A percentile compares a stretch with the other conserved stretches of the same genome.
Conservation (phyloP, 1,139 yeast genomes). For the Hanseniaspora uvarum region DNA sequence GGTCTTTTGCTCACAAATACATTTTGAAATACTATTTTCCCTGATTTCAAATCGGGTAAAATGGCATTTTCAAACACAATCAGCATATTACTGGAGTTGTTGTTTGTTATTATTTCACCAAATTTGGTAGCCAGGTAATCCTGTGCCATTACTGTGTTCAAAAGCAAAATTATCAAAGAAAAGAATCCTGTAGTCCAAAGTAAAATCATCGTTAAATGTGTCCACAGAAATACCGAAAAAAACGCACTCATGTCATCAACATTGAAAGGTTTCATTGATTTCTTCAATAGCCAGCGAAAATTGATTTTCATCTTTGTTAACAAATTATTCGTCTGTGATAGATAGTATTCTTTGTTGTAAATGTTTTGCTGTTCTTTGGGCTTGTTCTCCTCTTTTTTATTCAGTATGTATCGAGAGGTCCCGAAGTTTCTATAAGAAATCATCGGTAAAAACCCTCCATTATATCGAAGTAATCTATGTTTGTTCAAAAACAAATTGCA, state of each 20-base stretch:
- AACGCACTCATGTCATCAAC: slow-evolving; percentile 84
- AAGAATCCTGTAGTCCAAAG: slow-evolving; percentile 86
- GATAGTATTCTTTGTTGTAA: slow-evolving; percentile 15
- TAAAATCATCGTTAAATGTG: slow-evolving; percentile 66
- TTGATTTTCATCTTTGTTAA: slow-evolving; percentile 38
- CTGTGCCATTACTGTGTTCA: slow-evolving; percentile 82
- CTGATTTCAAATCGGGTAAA: slow-evolving; percentile 89
- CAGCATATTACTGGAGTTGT: slow-evolving; percentile 54
- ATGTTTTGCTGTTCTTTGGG: background rate
- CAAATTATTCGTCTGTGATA: slow-evolving; percentile 26
- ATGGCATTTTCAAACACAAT: slow-evolving; percentile 90
- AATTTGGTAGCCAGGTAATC: slow-evolving; percentile 72
- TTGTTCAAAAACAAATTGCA: background rate
- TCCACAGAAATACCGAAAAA: slow-evolving; percentile 81
- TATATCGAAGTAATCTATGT: background rate
- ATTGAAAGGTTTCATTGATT: slow-evolving; percentile 62
- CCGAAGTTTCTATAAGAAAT: background rate
- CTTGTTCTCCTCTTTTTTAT: background rate
- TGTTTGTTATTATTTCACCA: slow-evolving; percentile 75
- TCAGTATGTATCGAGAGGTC: background rate
- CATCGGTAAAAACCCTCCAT: background rate
- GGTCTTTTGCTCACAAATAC: slow-evolving; percentile 86
- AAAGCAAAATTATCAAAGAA: slow-evolving; percentile 62
- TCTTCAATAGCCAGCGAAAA: slow-evolving; percentile 59
- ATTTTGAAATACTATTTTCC: slow-evolving; percentile 70